phyloP scores from a whole-genome alignment of 2,329 filamentous ascomycete species.

The Dactylellina parvicollis region DNA sequence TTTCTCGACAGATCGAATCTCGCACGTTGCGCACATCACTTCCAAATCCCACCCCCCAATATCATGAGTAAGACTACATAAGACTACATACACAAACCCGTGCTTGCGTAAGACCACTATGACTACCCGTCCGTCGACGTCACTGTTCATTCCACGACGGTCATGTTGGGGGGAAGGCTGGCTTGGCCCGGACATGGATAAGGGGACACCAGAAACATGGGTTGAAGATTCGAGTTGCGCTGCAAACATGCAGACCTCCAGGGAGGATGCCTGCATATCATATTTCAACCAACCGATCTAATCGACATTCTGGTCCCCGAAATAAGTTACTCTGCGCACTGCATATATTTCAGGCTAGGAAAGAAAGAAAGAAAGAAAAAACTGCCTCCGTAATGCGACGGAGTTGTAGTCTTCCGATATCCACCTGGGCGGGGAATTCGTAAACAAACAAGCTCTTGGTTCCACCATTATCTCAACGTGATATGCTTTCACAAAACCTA shows the following conservation, averaged over 20 bases:
- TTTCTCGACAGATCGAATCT: background rate
- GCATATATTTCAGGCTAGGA: too few relatives aligned
- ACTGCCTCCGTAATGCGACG: slow-evolving; percentile 37
- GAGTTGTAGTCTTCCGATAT: background rate
- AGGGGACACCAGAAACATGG: background rate
- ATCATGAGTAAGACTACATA: background rate
- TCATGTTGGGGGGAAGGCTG: slow-evolving; percentile 23
- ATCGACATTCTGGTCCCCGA: slow-evolving; percentile 5
- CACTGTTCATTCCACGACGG: slow-evolving; percentile 38
- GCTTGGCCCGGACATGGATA: slow-evolving; percentile 20
- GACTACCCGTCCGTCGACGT: slow-evolving; percentile 43
- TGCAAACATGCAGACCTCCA: too few relatives aligned
- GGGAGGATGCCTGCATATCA: slow-evolving; percentile 10
- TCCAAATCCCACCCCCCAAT: background rate
- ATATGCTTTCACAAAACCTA: background rate
- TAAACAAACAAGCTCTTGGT: background rate
- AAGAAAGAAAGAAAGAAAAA: slow-evolving; percentile 1
- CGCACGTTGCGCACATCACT: background rate
- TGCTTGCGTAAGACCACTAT: background rate
- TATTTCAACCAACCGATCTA: background rate
- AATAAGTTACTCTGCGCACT: too few relatives aligned
- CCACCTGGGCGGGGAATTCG: background rate
- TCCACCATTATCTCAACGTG: background rate
- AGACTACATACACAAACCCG: background rate
- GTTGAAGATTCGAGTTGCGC: too few relatives aligned